Evolutionary conservation across 1,139 yeast genomes (phyloP).

Genomic region (Magnusiomyces tetraspermus): DNA sequence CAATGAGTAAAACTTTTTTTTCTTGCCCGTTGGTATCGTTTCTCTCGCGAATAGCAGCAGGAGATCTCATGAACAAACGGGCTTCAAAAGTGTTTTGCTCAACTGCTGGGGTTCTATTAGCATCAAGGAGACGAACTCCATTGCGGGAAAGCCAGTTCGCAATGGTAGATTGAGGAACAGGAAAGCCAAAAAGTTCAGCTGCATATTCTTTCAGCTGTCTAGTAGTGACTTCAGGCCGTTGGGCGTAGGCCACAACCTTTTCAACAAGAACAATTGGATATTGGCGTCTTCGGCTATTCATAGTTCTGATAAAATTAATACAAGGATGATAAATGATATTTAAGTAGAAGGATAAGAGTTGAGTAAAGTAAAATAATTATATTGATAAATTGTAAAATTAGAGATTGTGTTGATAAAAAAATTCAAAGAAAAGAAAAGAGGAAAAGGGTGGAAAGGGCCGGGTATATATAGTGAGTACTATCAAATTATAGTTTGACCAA

Average conservation of each 20-base stretch:
- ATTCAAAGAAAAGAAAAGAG: too few relatives aligned
- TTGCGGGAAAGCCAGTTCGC: not conserved
- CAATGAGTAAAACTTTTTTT: not conserved
- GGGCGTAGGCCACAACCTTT: not conserved
- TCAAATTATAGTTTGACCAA: too few relatives aligned
- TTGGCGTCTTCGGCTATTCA: slow-evolving; percentile 1
- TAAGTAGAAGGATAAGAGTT: too few relatives aligned
- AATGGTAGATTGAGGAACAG: not conserved
- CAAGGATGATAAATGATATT: too few relatives aligned
- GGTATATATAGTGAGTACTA: too few relatives aligned
- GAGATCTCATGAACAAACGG: not conserved
- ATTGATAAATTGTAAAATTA: too few relatives aligned
- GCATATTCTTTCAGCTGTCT: not conserved
- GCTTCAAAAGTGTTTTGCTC: not conserved
- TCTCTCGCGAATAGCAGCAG: slow-evolving; percentile 1
- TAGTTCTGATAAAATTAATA: too few relatives aligned
- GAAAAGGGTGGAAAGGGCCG: too few relatives aligned
- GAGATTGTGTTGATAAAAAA: too few relatives aligned
- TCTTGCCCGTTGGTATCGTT: not conserved
- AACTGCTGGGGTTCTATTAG: not conserved
- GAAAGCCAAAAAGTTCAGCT: not conserved
- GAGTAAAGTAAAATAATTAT: too few relatives aligned
- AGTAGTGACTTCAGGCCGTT: not conserved
- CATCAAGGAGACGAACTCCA: not conserved
- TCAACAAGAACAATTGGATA: not conserved